Evolutionary conservation across 495 filamentous ascomycete species (phyloP).

Genomic region (Wilcoxina mikolae): DNA sequence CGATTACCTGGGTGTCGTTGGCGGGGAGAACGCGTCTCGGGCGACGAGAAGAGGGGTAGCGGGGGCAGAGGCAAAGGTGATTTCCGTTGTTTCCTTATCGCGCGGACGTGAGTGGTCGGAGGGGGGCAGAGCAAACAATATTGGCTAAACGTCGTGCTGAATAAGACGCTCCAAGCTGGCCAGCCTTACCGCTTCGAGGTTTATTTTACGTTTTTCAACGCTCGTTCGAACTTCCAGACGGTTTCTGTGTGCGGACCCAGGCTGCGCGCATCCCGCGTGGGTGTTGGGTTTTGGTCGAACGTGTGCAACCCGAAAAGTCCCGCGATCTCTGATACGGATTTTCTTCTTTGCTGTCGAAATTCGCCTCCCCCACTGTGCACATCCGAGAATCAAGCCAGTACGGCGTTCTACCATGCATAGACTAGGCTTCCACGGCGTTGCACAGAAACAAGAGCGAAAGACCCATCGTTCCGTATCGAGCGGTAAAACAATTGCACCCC

Average conservation of each 20-base stretch:
- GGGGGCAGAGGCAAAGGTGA: background rate
- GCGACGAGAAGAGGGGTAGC: background rate
- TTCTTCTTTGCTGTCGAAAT: background rate
- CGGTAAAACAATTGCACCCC: background rate
- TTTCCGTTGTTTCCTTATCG: conserved; percentile 3
- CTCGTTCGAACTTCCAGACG: background rate
- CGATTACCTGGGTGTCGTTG: background rate
- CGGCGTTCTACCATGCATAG: background rate
- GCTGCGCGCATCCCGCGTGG: background rate
- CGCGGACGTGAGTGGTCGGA: background rate
- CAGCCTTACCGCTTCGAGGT: background rate
- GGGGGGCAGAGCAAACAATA: background rate
- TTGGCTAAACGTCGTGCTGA: conserved; percentile 1
- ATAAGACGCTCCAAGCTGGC: background rate
- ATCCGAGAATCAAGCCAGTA: background rate
- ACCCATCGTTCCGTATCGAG: background rate
- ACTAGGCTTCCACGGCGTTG: background rate
- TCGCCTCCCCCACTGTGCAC: conserved; percentile 4
- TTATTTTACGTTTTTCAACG: conserved; percentile 8
- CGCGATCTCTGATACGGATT: background rate
- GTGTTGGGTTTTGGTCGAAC: background rate
- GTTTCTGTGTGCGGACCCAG: background rate
- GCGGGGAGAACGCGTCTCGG: background rate
- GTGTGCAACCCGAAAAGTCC: conserved; percentile 4
- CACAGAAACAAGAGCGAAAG: background rate